phyloP scores from a whole-genome alignment of 805 yeast species.

The Jamesozyma jinghongensis region DNA sequence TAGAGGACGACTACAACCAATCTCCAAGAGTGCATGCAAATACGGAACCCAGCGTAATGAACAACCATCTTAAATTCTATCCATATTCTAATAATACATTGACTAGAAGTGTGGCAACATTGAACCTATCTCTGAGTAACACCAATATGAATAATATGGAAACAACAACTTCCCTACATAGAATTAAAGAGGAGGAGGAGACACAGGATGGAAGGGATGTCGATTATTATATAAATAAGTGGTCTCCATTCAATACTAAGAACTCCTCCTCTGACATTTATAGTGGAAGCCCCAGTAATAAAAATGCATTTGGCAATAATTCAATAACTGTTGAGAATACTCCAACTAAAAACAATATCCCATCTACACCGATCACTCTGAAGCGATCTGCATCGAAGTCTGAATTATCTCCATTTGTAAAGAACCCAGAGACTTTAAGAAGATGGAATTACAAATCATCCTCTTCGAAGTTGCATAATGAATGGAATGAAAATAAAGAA shows the following conservation, averaged over 20 bases:
- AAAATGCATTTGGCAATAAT: background rate
- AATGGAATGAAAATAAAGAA: slow-evolving; percentile 6
- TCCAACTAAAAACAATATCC: slow-evolving; percentile 2
- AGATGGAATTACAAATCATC: slow-evolving; percentile 15
- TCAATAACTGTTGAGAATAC: background rate
- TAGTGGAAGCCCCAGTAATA: background rate
- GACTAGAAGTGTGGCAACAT: slow-evolving; percentile 45
- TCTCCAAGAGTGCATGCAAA: background rate
- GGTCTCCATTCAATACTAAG: slow-evolving; percentile 21
- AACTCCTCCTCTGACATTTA: no score
- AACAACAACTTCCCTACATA: slow-evolving; percentile 2
- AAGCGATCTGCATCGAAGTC: slow-evolving; percentile 24
- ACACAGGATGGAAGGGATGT: slow-evolving; percentile 8
- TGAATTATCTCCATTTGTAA: slow-evolving; percentile 27
- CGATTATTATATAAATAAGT: slow-evolving; percentile 18
- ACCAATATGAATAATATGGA: slow-evolving; percentile 16
- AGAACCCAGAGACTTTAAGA: slow-evolving; percentile 15
- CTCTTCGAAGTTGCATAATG: slow-evolving; percentile 5
- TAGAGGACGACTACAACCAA: background rate
- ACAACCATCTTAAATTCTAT: slow-evolving; percentile 21
- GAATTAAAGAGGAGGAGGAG: slow-evolving; percentile 8
- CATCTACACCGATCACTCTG: slow-evolving; percentile 13
- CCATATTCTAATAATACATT: slow-evolving; percentile 28
- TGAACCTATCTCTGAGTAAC: slow-evolving; percentile 40
- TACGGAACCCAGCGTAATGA: background rate